These are phyloP conservation scores for Lachancea nothofagi DNA, from an alignment of 805 yeast species.

Conservation along the genomic window DNA sequence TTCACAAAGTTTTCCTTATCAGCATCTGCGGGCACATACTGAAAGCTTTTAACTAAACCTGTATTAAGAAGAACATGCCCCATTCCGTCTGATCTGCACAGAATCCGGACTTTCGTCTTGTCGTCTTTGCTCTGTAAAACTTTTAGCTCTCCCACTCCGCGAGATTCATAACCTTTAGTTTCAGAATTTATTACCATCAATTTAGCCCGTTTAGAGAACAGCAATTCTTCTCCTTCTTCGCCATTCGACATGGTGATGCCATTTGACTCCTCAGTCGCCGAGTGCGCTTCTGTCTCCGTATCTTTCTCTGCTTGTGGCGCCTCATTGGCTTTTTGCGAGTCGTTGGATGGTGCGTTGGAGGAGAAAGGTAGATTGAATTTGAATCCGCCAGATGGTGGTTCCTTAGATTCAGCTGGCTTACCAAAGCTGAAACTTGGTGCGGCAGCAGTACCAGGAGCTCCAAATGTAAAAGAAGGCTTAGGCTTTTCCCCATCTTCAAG, in stretches of 20 bases:
- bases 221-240: slow-evolving; percentile 70
- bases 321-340: slow-evolving; percentile 15
- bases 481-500: slow-evolving; percentile 3
- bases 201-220: slow-evolving; percentile 66
- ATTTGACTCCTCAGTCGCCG: slow-evolving; percentile 46
- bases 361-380: slow-evolving; percentile 32
- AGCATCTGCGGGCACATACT: slow-evolving; percentile 46
- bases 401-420: slow-evolving; percentile 12
- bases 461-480: slow-evolving; percentile 24
- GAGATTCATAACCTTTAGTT: slow-evolving; percentile 48
- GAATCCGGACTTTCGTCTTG: slow-evolving; percentile 53
- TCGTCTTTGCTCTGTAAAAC: slow-evolving; percentile 57
- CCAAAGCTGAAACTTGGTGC: slow-evolving; percentile 28
- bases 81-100: slow-evolving; percentile 86
- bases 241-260: slow-evolving; percentile 53
- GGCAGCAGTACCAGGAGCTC: slow-evolving; percentile 13
- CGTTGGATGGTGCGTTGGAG: slow-evolving; percentile 8
- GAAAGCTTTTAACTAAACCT: slow-evolving; percentile 49
- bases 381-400: slow-evolving; percentile 31
- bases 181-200: slow-evolving; percentile 54
- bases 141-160: slow-evolving; percentile 81
- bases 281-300: slow-evolving; percentile 34
- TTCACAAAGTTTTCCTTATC: slow-evolving; percentile 64
- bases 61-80: slow-evolving; percentile 72
- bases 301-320: slow-evolving; percentile 20